A percentile compares a stretch with the other conserved stretches of the same genome.
These are phyloP conservation scores for Protomyces lactucae-debilis DNA, from an alignment of 1,139 yeast species.

Conservation along the genomic window DNA sequence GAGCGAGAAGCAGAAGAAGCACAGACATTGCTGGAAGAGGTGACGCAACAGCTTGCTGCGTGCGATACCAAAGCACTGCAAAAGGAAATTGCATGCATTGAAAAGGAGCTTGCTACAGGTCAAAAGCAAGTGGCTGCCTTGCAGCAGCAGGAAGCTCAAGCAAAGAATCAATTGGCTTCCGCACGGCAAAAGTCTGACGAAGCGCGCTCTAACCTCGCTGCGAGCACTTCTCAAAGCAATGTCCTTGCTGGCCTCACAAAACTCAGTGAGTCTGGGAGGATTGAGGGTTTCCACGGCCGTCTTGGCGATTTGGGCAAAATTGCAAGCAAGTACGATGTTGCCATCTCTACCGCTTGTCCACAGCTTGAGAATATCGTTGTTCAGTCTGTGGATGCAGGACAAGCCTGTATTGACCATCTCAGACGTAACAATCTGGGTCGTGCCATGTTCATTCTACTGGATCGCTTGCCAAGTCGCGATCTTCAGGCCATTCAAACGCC, in stretches of 20 bases:
- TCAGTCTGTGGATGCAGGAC: constrained; percentile 89
- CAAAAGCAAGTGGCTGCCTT: constrained; percentile 41
- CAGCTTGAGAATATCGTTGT: constrained; percentile 90
- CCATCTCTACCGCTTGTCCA: constrained; percentile 92
- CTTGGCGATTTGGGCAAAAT: constrained; percentile 87
- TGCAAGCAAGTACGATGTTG: constrained; percentile 82
- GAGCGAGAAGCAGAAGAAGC: constrained; percentile 43
- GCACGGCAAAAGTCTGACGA: constrained; percentile 63
- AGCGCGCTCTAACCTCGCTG: constrained; percentile 55
- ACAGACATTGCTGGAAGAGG: constrained; percentile 48
- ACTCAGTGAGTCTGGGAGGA: constrained; percentile 73
- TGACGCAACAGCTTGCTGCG: constrained; percentile 50
- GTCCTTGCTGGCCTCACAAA: constrained; percentile 67
- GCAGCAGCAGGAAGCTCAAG: constrained; percentile 46
- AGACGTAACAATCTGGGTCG: constrained; percentile 82
- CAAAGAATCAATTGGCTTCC: constrained; percentile 52
- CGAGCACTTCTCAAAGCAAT: constrained; percentile 61
- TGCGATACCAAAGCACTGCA: constrained; percentile 45
- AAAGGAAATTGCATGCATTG: background rate
- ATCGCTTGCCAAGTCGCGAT: constrained; percentile 64
- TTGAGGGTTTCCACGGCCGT: constrained; percentile 68
- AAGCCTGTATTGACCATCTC: constrained; percentile 79
- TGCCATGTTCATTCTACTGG: constrained; percentile 78
- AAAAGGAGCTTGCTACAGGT: background rate
- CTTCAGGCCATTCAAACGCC: constrained; percentile 66